Base-by-base conservation (phyloP, 2,329 filamentous ascomycete species). In the Coccinonectria pachysandricola region DNA sequence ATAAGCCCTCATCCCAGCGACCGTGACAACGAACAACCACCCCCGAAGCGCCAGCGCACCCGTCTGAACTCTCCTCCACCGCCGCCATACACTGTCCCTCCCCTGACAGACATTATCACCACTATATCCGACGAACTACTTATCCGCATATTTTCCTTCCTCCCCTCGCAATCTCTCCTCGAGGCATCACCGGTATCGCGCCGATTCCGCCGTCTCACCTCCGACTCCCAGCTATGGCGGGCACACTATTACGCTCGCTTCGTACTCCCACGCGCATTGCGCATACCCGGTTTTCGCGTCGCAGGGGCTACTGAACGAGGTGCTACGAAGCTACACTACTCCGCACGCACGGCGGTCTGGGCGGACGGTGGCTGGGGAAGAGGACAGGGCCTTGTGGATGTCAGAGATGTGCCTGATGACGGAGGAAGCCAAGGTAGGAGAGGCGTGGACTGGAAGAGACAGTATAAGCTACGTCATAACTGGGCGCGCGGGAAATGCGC, bases 201-300 rank as follows among this genome's bases (percentile, higher is more conserved):
- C 28, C 83, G 81, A 32, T 80, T 93, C 47, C 65, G 75, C 41
- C 65, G 64, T 19, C 67, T 96, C 11, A 70, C 83, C 6, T 67
- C 70, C 28, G 91, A 96, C 53, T 79, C 80, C 1, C 85, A 95
- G 50, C 61, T 96, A 30, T 98, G 91, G 91, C 91, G 88, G 52
- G 69, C 71, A 9, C 72, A 85, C 25, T 98, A 94, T 57, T 94
- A 92, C 56, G 68, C 75, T 14, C 77, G 80, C 36, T 96, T 93
- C 54, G 83, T 95, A 15, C 69, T 82, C 18, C 86, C 85, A 19
- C 74, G 86, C 46, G 81, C 80, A 18, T 68, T 80, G 40, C 74
- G 80, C 31, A 75, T 88, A 30, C 80, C 82, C 1, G 79, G 79
- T 12, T 69, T 79, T 29, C 56, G 62, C 16, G 44, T 57, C 14